Conservation (phyloP, 2,329 filamentous ascomycete genomes). For the Monilinia polystroma region DNA sequence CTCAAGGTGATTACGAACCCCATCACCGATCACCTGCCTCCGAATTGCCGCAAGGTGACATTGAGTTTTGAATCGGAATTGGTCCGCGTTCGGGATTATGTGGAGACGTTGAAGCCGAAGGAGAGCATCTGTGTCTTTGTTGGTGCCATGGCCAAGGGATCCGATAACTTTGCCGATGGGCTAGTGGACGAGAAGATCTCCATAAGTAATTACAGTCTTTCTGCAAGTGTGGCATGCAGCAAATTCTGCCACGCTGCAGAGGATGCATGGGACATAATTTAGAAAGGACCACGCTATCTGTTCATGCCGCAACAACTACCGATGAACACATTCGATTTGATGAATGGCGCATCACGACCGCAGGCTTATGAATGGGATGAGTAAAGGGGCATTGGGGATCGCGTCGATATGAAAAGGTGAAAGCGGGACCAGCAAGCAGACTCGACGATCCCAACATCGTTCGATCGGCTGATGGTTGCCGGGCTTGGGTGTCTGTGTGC, state of each 20-base stretch:
- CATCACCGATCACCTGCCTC: conserved; percentile 92
- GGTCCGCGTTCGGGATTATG: conserved; percentile 84
- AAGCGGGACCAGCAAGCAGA: conserved; percentile 42
- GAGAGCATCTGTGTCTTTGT: conserved; percentile 98
- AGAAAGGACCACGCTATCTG: conserved; percentile 40
- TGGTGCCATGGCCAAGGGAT: conserved; percentile 96
- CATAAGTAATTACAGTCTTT: conserved; percentile 97
- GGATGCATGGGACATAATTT: conserved; percentile 93
- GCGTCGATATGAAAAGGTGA: conserved; percentile 40
- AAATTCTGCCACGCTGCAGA: conserved; percentile 99
- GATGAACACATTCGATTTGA: conserved; percentile 16
- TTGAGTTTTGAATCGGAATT: conserved; percentile 90
- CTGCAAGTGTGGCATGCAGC: conserved; percentile 96
- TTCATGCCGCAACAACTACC: conserved; percentile 13
- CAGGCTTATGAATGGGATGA: conserved; percentile 11
- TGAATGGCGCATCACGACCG: conserved; percentile 2
- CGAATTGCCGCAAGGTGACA: conserved; percentile 96
- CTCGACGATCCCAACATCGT: conserved; percentile 72
- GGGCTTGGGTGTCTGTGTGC: conserved; percentile 64
- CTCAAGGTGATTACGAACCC: conserved; percentile 97
- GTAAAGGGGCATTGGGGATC: conserved; percentile 28
- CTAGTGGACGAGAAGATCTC: conserved; percentile 97
- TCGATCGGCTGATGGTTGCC: conserved; percentile 48
- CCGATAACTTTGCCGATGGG: conserved; percentile 90
- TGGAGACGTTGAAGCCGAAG: conserved; percentile 72